phyloP scores from a whole-genome alignment of 192 early-diverging fungal genomes.

The Phlyctochytrium planicorne region DNA sequence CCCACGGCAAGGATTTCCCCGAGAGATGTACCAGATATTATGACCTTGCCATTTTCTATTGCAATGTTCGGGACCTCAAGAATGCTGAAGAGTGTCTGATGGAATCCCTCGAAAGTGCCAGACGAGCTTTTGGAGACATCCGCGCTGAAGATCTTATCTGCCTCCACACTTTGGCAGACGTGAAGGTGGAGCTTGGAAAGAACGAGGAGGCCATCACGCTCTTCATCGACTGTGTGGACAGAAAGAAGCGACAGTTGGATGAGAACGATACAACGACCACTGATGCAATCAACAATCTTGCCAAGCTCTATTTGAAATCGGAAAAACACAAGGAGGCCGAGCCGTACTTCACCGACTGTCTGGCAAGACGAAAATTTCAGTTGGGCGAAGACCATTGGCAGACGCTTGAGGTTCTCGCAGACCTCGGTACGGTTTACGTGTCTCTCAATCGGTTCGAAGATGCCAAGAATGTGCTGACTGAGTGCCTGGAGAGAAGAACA shows the following conservation, averaged over 20 bases:
- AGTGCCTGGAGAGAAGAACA: constrained; percentile 9
- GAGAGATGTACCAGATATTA: too few species aligned
- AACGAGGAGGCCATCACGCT: too few species aligned
- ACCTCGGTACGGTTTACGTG: constrained; percentile 21
- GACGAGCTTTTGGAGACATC: too few species aligned
- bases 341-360: constrained; percentile 17
- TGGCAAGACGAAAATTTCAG: background rate
- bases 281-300: too few species aligned
- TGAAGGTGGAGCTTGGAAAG: too few species aligned
- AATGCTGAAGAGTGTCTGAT: too few species aligned
- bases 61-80: too few species aligned
- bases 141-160: too few species aligned
- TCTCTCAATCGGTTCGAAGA: constrained; percentile 19
- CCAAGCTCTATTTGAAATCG: too few species aligned
- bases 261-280: constrained; percentile 6
- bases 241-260: background rate
- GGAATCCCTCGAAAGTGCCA: too few species aligned
- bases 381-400: constrained; percentile 21
- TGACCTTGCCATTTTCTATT: too few species aligned
- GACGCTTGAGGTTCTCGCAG: constrained; percentile 14
- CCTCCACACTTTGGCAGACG: too few species aligned
- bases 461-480: constrained; percentile 5
- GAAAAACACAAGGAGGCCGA: constrained; percentile 12
- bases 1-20: background rate
- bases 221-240: constrained; percentile 13